phyloP scores from a whole-genome alignment of 78 protist genomes.

The Dictyostelium capitatum region DNA sequence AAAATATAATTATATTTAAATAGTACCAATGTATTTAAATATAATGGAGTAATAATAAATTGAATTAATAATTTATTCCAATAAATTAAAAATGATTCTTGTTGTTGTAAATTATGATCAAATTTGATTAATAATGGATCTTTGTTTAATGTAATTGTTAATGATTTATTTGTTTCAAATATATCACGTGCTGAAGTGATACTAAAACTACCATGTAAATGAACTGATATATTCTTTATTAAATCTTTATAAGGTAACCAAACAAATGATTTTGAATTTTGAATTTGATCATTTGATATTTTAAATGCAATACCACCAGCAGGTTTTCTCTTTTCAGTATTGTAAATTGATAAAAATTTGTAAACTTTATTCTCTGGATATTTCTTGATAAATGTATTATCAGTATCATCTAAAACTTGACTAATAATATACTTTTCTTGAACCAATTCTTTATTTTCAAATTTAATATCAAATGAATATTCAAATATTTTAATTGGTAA shows the following conservation, averaged over 20 bases:
- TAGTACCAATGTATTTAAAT: neutral
- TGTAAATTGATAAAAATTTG: neutral
- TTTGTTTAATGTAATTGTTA: no score
- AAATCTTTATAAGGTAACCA: neutral
- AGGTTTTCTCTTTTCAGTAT: neutral
- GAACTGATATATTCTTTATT: slow-evolving; percentile 8
- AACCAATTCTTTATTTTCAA: no score
- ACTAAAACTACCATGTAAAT: slow-evolving; percentile 16
- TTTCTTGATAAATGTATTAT: slow-evolving; percentile 5
- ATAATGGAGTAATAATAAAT: neutral
- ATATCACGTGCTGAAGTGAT: neutral
- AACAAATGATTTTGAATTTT: neutral
- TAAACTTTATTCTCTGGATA: neutral
- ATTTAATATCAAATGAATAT: neutral
- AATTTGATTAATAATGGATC: no score
- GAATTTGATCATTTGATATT: neutral
- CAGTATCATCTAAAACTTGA: neutral
- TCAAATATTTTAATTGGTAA: neutral
- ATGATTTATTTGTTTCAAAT: neutral
- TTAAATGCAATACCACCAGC: slow-evolving; percentile 37
- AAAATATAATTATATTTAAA: neutral
- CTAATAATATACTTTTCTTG: neutral
- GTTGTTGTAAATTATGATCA: no score
- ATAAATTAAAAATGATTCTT: neutral
- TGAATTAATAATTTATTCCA: neutral